Percentiles rank a stretch among this genome's conserved stretches.
Evolutionary conservation across 306 rosid species (phyloP).

Genomic region (Senna tora): DNA sequence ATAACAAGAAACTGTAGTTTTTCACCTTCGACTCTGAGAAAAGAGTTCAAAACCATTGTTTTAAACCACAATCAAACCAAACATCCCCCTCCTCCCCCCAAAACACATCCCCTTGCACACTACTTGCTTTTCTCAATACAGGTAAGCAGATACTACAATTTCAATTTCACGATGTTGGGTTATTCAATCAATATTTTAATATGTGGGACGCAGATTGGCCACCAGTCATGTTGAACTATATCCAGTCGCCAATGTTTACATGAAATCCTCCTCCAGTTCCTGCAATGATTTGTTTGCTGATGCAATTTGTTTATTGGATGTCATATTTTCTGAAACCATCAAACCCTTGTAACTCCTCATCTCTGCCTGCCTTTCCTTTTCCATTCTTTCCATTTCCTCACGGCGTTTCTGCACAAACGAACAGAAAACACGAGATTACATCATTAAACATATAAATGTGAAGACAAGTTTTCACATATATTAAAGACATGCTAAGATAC

Average conservation of each 20-base stretch:
- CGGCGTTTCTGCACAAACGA: slow-evolving; percentile 60
- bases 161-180: not conserved
- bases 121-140: not conserved
- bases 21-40: not conserved
- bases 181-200: slow-evolving; percentile 17
- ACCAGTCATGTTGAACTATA: slow-evolving; percentile 3
- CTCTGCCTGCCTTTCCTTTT: slow-evolving; percentile 76
- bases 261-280: slow-evolving; percentile 81
- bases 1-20: slow-evolving; percentile 12
- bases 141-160: not conserved
- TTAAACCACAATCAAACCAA: not conserved
- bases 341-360: slow-evolving; percentile 77
- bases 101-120: not conserved
- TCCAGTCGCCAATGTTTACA: slow-evolving; percentile 49
- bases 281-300: slow-evolving; percentile 66
- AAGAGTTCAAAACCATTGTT: not conserved
- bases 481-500: not conserved
- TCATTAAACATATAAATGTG: not conserved
- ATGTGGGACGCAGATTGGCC: slow-evolving; percentile 18
- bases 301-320: slow-evolving; percentile 73
- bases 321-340: slow-evolving; percentile 80
- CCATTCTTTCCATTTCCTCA: slow-evolving; percentile 67
- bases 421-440: not conserved
- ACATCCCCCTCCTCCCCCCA: not conserved
- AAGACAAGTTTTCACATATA: not conserved